Evolutionary conservation across 2,329 filamentous ascomycete genomes (phyloP).

Genomic region (Aspergillus chevalieri): DNA sequence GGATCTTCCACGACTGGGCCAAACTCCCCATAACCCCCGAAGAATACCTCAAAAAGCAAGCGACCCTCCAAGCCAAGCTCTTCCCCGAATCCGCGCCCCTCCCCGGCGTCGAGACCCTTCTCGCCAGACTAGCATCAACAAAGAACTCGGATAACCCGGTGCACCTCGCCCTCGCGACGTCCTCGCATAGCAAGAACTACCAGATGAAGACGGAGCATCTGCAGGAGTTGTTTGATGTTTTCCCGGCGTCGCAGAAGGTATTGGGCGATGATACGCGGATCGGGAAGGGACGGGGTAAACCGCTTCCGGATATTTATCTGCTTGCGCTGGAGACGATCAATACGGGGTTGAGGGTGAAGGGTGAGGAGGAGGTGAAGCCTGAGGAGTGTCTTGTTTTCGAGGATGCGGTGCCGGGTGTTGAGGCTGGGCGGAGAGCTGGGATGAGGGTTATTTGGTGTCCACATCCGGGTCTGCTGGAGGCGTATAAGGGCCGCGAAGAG

Average conservation of each 20-base stretch:
- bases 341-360: constrained; percentile 53
- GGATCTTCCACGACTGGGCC: constrained; percentile 74
- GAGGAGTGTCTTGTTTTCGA: constrained; percentile 95
- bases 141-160: constrained; percentile 44
- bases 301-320: constrained; percentile 88
- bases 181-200: constrained; percentile 66
- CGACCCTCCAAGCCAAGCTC: constrained; percentile 59
- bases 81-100: constrained; percentile 73
- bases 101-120: constrained; percentile 67
- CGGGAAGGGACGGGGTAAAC: constrained; percentile 75
- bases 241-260: constrained; percentile 65
- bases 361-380: constrained; percentile 60
- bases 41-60: constrained; percentile 58
- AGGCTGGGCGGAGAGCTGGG: constrained; percentile 80
- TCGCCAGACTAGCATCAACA: constrained; percentile 40
- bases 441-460: constrained; percentile 95
- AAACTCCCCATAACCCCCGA: constrained; percentile 69
- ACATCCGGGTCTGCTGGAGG: constrained; percentile 68
- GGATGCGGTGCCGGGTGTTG: constrained; percentile 87
- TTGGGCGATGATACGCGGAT: constrained; percentile 82
- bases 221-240: constrained; percentile 49
- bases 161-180: constrained; percentile 82
- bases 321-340: constrained; percentile 83
- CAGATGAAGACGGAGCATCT: constrained; percentile 64
- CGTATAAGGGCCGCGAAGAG: constrained; percentile 69